phyloP scores from a whole-genome alignment of 768 basidiomycete species.

The Mycena sanguinolenta region DNA sequence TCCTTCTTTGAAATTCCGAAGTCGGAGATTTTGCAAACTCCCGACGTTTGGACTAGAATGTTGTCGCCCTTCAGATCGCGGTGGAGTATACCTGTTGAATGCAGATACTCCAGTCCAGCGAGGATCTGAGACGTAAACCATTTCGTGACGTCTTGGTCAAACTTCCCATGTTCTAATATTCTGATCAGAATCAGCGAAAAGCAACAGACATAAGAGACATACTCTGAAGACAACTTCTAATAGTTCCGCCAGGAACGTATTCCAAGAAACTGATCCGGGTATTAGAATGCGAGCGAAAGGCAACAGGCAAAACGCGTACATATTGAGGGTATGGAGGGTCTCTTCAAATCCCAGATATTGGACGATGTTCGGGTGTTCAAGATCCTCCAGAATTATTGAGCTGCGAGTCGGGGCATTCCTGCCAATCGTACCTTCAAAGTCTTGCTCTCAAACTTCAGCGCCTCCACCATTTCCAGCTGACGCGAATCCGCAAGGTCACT shows the following conservation, averaged over 20 bases:
- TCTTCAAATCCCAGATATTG: constrained; percentile 93
- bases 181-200: too few species aligned
- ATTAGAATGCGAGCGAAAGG: neutral
- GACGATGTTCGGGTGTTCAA: constrained; percentile 93
- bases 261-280: constrained; percentile 81
- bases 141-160: constrained; percentile 87
- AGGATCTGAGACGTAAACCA: constrained; percentile 91
- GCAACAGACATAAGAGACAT: too few species aligned
- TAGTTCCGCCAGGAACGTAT: constrained; percentile 96
- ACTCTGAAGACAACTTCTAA: constrained; percentile 78
- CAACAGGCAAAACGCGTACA: constrained; percentile 57
- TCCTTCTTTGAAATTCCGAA: constrained; percentile 97
- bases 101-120: constrained; percentile 88
- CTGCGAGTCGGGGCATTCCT: neutral
- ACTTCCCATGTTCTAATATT: constrained; percentile 71
- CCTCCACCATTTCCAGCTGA: constrained; percentile 79
- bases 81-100: constrained; percentile 87
- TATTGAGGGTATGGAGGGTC: constrained; percentile 78
- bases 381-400: constrained; percentile 66
- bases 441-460: constrained; percentile 88
- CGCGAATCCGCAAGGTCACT: constrained; percentile 77
- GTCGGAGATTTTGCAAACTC: constrained; percentile 94
- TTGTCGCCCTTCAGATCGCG: constrained; percentile 96
- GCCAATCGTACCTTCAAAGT: constrained; percentile 50
- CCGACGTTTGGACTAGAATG: constrained; percentile 88